Evolutionary conservation across 345 rosid genomes (phyloP).

Genomic region (Clarkia xantiana): DNA sequence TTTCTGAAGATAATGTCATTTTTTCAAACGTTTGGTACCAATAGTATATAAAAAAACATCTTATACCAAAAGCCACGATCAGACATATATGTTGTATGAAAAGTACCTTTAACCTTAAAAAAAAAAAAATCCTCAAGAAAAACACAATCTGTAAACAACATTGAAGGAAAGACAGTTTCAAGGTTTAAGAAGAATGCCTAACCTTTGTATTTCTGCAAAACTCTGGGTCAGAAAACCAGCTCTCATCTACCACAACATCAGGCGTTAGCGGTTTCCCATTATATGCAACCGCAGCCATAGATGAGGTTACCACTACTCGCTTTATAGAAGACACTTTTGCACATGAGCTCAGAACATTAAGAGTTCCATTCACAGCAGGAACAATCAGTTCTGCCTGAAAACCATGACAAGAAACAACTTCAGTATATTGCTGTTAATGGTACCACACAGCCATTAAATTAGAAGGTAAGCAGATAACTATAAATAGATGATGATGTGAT

Average conservation of each 20-base stretch:
- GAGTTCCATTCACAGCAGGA: slow-evolving; percentile 83
- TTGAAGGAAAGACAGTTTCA: slow-evolving; percentile 2
- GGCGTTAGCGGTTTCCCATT: slow-evolving; percentile 55
- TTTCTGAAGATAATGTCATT: too few relatives aligned
- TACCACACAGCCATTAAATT: too few relatives aligned
- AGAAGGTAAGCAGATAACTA: background rate
- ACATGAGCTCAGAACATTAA: slow-evolving; percentile 70
- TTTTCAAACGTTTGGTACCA: too few relatives aligned
- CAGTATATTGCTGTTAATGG: too few relatives aligned
- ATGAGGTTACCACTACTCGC: slow-evolving; percentile 72
- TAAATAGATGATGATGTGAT: too few relatives aligned
- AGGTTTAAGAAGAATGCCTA: background rate
- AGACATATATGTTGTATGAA: too few relatives aligned
- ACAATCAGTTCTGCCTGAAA: slow-evolving; percentile 62
- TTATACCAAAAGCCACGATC: too few relatives aligned
- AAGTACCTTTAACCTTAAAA: too few relatives aligned
- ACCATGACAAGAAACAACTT: slow-evolving; percentile 4
- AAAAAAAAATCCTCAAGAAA: too few relatives aligned
- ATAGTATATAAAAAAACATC: too few relatives aligned
- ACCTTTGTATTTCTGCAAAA: slow-evolving; percentile 43
- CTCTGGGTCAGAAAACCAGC: slow-evolving; percentile 61
- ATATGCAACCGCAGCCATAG: slow-evolving; percentile 55
- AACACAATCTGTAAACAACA: too few relatives aligned
- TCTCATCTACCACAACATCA: slow-evolving; percentile 63
- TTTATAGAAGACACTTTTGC: slow-evolving; percentile 47